A percentile compares a stretch with the other conserved stretches of the same genome.
Conservation (phyloP, 306 rosid species). For the Dalbergia cultrata region DNA sequence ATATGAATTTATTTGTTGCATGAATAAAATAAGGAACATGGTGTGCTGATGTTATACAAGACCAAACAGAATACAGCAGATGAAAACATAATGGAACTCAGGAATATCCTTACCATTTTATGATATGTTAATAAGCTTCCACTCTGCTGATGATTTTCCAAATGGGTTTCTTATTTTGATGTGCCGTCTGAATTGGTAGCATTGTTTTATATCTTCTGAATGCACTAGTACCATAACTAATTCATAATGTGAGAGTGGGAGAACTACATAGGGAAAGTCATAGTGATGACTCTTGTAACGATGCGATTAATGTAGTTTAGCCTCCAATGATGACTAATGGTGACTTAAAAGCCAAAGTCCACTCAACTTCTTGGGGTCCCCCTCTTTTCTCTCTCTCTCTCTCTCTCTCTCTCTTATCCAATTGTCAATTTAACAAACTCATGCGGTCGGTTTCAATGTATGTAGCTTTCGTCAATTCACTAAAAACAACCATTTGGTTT, state of each 20-base stretch:
- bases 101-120: background rate
- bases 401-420: background rate
- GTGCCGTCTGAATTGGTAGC: constrained; percentile 36
- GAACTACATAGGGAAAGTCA: constrained; percentile 44
- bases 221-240: background rate
- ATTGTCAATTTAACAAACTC: constrained; percentile 17
- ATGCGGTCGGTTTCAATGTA: constrained; percentile 41
- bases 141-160: constrained; percentile 36
- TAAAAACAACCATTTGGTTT: constrained; percentile 17
- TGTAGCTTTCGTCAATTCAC: constrained; percentile 36
- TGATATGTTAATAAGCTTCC: constrained; percentile 27
- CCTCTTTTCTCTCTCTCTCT: constrained; percentile 37
- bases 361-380: constrained; percentile 54
- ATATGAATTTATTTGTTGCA: constrained; percentile 6
- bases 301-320: constrained; percentile 45
- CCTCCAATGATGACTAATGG: constrained; percentile 35
- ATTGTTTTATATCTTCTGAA: background rate
- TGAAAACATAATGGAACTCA: background rate
- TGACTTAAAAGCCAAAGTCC: constrained; percentile 47
- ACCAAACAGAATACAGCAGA: constrained; percentile 14
- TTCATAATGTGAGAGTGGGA: constrained; percentile 19
- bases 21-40: background rate
- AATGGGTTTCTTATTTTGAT: constrained; percentile 27
- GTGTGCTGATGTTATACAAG: too few relatives aligned
- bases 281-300: constrained; percentile 40